Base-by-base conservation (phyloP, 2,329 filamentous ascomycete species). In the Stachybotrys chlorohalonatus region DNA sequence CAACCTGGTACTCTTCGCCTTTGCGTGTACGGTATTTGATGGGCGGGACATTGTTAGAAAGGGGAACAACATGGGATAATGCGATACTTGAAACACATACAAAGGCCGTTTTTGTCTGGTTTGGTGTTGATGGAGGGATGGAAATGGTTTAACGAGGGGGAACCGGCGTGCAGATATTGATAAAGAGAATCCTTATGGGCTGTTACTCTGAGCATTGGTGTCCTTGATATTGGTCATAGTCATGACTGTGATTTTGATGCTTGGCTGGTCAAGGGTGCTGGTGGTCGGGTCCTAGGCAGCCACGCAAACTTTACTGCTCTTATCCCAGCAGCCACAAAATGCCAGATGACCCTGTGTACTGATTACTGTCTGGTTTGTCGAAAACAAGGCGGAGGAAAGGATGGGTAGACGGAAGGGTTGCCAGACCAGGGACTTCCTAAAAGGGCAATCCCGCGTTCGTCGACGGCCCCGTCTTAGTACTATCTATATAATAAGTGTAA, bases 351-450 rank as follows among this genome's bases (percentile, higher is more conserved):
- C 24, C 4, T 24, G 24, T 2, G 2, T 24, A 24, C 24, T 24
- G 24, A 24, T 24, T 4, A 24, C 24, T 24, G 24, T 24, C 24
- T 24, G 4, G 24, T 24, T 24, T 24, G 24, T 24, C 24, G 4
- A 2, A 24, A 24, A 24, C 24, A 24, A 24, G 24, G 36, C 8
- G 13, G 13, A 42, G 6, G 36, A 42, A 42, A 42, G 9, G 36
- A 9, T 9, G 36, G 52, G 49, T 52, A 49, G 48, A 36, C 31
- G 7, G 7, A 15, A 47, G 24, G 30, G 60, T 66, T 24, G 24
- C 24, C 24, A 24, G 24, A 24, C 2, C 24, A 24, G 24, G 66
- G 66, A 66, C 57, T 66, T 63, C 66, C 66, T 9, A 59, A 67
- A 60, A 31, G 11, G 61, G 66, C 54, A 68, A 36, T 51, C 49